Base-by-base conservation (phyloP, 2,329 filamentous ascomycete genomes). In the Fusarium lyarnte region DNA sequence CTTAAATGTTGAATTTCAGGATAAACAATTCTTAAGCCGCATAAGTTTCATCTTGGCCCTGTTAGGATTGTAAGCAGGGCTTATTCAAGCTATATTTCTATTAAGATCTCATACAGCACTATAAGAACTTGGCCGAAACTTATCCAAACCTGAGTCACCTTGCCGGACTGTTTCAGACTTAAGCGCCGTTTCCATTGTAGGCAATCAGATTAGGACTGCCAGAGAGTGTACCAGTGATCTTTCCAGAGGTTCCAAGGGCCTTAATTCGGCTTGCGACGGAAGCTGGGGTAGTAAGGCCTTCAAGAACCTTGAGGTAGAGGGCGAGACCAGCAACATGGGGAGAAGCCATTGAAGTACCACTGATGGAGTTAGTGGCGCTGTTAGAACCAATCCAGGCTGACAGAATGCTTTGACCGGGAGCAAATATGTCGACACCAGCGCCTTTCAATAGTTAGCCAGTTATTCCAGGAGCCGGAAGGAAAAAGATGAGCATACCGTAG, bases 401-500 rank as follows among this genome's bases (percentile, higher is more conserved):
- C 14, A 47, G 21, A 31, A 47, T 12, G 21, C 27, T 8, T 47
- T 47, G 45, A 6, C 45, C 45, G 27, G 45, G 45, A 12, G 27
- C 45, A 31, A 47, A 47, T 27, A 47, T 47, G 31, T 47, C 45
- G 10, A 47, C 45, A 47, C 45, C 45, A 31, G 45, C 27, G 27
- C 45, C 45, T 47, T 17, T 17, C 8, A 12, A n/a, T n/a, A 13
- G 14, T 47, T 4, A 17, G 45, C n/a, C 5, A 31, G 10, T 47
- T 14, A 31, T 47, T 31, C 4, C 6, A 5, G 12, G 14, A 4
- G 10, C 1, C 1, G 2, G 6, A n/a, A n/a, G 10, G 14, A n/a
- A 6, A 13, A 21, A 10, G 10, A 17, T 47, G 10, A 31, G 3
- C 27, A 13, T 47, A 47, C 45, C 45, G 21, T 47, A 47, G 21